phyloP scores from a whole-genome alignment of 805 yeast genomes.

The Lipomyces yamanashiensis region DNA sequence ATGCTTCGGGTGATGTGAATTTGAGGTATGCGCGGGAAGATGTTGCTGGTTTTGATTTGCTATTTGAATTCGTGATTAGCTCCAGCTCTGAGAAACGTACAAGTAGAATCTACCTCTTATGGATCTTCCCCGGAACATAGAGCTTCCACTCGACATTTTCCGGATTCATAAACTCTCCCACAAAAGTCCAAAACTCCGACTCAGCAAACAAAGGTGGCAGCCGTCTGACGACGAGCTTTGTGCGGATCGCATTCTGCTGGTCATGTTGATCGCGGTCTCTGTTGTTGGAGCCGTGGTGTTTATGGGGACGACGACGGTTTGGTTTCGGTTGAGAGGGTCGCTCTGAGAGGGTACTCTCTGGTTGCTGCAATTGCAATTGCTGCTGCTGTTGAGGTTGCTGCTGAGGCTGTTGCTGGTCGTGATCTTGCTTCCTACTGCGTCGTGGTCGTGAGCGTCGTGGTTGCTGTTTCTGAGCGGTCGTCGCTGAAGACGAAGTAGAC shows the following conservation, averaged over 20 bases:
- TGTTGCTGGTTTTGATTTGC: constrained; percentile 48
- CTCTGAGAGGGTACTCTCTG: background rate
- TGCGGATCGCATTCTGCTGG: constrained; percentile 1
- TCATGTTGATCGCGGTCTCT: constrained; percentile 12
- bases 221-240: constrained; percentile 48
- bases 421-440: background rate
- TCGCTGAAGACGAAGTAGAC: background rate
- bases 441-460: constrained; percentile 1
- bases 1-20: constrained; percentile 44
- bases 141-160: constrained; percentile 35
- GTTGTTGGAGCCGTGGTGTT: background rate
- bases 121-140: constrained; percentile 39
- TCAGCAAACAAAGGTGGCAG: constrained; percentile 52
- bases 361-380: constrained; percentile 14
- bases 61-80: constrained; percentile 37
- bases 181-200: constrained; percentile 44
- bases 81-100: constrained; percentile 33
- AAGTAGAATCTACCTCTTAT: constrained; percentile 36
- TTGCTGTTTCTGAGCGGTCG: background rate
- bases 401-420: constrained; percentile 14
- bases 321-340: no score
- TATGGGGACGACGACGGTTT: background rate
- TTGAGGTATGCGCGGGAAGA: constrained; percentile 53
- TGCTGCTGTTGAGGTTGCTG: constrained; percentile 15
- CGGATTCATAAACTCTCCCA: constrained; percentile 39